Evolutionary conservation across 108 stramenopile genomes (phyloP).

Genomic region (Licmophora abbreviata): DNA sequence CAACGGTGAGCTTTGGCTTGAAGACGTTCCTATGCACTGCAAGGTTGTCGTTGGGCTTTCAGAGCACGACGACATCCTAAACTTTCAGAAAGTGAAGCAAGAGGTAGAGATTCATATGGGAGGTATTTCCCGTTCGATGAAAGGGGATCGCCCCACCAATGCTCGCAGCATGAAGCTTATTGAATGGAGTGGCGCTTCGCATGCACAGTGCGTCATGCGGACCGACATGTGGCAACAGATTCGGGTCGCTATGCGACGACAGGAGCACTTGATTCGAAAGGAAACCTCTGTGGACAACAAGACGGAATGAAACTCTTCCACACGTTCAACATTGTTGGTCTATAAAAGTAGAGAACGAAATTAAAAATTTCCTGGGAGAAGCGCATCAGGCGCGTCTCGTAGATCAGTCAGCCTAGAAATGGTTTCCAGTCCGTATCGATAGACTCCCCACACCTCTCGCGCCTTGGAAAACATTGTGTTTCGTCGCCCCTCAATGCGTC

Average conservation of each 20-base stretch:
- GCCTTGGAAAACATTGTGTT: conserved; percentile 9
- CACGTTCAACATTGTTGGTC: not conserved
- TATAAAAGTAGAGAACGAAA: not conserved
- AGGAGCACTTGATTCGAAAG: not conserved
- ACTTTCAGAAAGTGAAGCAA: conserved; percentile 41
- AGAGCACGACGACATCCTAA: conserved; percentile 75
- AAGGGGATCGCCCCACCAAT: not conserved
- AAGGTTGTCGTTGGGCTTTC: conserved; percentile 54
- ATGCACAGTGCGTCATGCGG: not conserved
- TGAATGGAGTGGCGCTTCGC: not conserved
- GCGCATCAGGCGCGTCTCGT: conserved; percentile 28
- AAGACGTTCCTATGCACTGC: conserved; percentile 44
- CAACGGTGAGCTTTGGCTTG: conserved; percentile 80
- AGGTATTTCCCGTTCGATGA: not conserved
- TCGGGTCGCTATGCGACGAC: not conserved
- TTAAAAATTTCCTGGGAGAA: conserved; percentile 29
- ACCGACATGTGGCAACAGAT: not conserved
- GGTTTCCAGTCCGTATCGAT: conserved; percentile 18
- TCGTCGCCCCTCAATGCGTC: conserved; percentile 9
- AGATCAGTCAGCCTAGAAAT: conserved; percentile 21
- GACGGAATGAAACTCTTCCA: not conserved
- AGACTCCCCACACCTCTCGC: conserved; percentile 32
- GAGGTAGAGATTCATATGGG: conserved; percentile 20
- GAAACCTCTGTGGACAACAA: not conserved
- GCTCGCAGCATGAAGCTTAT: not conserved